Evolutionary conservation across 495 filamentous ascomycete genomes (phyloP), one percentile per base, ranked within the genome.

Genomic region (Annulohypoxylon nitens): DNA sequence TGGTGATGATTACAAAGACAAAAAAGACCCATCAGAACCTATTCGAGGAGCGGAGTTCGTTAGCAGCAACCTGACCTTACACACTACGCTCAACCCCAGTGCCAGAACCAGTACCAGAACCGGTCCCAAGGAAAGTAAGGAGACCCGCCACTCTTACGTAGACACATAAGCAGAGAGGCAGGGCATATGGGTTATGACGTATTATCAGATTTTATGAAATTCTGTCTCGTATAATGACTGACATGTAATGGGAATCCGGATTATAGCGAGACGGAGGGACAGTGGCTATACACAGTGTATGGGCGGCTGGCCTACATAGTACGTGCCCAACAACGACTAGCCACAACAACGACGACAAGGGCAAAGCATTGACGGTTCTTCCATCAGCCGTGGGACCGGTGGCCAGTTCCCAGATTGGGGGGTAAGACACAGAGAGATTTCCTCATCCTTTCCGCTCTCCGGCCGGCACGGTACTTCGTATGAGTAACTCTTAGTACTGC

Each of bases 391-490:
- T 70, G 65, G 62, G 50, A 41, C 60, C 53, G 23, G 43, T 64
- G 64, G 58, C 41, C 53, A 47, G 66, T 70, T 74, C 61, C 64
- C 54, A 61, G 64, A 60, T 57, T 65, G 47, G 43, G 61, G 34
- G 51, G 50, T 50, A 20, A 63, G 61, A 57, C 43, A 45, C 41
- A 47, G 25, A 58, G 55, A 70, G 61, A 69, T 74, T 74, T 74
- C 62, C 64, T 70, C 55, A 41, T 67, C 48, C 43, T 59, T 64
- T 70, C 67, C 62, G 57, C 18, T 53, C 67, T 64, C 72, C 72
- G 72, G 72, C 63, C 71, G 67, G 67, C 67, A 74, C 62, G 62
- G 67, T 67, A 33, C 72, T 70, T 70, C 47, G 51, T 36, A 63
- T 59, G 57, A 51, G 53, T 51, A 45, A 59, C 34, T 26, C 51